Evolutionary conservation across 208 protist genomes (phyloP), one percentile per base, ranked within the genome.

Genomic region (Jaenimonas drosophilae): DNA sequence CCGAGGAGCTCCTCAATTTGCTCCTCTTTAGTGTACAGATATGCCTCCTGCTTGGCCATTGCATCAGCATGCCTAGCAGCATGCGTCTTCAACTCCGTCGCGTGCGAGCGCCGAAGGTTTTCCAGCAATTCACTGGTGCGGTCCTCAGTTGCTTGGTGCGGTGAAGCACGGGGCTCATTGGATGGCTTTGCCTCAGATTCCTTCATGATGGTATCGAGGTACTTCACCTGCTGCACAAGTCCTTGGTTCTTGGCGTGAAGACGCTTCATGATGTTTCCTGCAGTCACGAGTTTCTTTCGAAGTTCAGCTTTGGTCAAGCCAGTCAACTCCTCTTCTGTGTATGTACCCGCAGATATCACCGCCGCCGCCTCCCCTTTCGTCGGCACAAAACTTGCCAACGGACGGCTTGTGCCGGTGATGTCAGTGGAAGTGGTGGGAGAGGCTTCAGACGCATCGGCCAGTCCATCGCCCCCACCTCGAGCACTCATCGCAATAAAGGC

Each of bases 221-320:
- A 31, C 4, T 29, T 34, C 7, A 67, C 14, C 4, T 43, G 46
- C 16, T 41, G 54, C 17, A 53, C 0, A 14, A 72, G 53, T n/a
- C 57, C 31, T 36, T 72, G 19, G 39, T 72, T 72, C 34, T 67
- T 66, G 17, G n/a, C 31, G 25, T 72, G 59, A 19, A 72, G 48
- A 4, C 59, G 45, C 23, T 48, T 49, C 46, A 65, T 60, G 21
- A 72, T 58, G 16, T 32, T 43, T 7, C 67, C 64, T 1, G 55
- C 56, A 1, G 49, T 51, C 21, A 49, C 41, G 3, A 66, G 41
- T 37, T 44, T 47, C 12, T 30, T 11, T 6, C 25, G 31, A 43
- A 71, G 32, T 19, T 42, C 37, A 20, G 16, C 16, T 7, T 20
- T 42, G 37, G n/a, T 42, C 37, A 42, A 25, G 9, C 16, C 14